A percentile compares a stretch with the other conserved stretches of the same genome.
Evolutionary conservation across 176 grass and related monocot genomes (phyloP).

Genomic region (maize (Zea mays)): DNA sequence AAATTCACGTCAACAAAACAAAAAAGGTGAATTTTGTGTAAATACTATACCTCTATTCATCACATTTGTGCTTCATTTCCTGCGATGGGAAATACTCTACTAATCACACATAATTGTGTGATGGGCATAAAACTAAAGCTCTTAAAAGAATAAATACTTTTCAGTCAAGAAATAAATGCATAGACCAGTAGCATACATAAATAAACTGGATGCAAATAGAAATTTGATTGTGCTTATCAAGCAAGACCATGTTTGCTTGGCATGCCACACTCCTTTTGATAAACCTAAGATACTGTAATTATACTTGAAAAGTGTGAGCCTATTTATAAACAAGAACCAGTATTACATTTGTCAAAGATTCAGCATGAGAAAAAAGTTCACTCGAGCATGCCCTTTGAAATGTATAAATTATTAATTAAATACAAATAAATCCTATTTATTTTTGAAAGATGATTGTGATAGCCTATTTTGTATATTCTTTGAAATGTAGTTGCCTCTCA

Average conservation of each 20-base stretch:
- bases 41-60: constrained; percentile 74
- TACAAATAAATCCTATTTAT: not conserved
- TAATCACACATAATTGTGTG: constrained; percentile 10
- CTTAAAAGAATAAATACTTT: constrained; percentile 9
- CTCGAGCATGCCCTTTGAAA: too few relatives aligned
- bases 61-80: constrained; percentile 95
- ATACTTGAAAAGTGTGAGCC: not conserved
- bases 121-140: constrained; percentile 5
- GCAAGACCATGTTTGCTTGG: constrained; percentile 12
- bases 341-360: not conserved
- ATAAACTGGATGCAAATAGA: constrained; percentile 6
- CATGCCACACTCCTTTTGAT: not conserved
- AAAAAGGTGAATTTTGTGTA: constrained; percentile 10
- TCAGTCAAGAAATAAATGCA: not conserved
- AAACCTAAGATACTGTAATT: not conserved
- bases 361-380: too few relatives aligned
- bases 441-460: constrained; percentile 13
- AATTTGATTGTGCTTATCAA: not conserved
- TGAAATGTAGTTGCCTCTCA: not conserved
- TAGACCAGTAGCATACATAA: not conserved
- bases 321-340: not conserved
- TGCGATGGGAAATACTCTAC: constrained; percentile 43
- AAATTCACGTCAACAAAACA: constrained; percentile 13
- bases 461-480: not conserved
- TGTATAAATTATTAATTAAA: too few relatives aligned